phyloP scores from a whole-genome alignment of 768 basidiomycete genomes.

The Boletus reticuloceps region DNA sequence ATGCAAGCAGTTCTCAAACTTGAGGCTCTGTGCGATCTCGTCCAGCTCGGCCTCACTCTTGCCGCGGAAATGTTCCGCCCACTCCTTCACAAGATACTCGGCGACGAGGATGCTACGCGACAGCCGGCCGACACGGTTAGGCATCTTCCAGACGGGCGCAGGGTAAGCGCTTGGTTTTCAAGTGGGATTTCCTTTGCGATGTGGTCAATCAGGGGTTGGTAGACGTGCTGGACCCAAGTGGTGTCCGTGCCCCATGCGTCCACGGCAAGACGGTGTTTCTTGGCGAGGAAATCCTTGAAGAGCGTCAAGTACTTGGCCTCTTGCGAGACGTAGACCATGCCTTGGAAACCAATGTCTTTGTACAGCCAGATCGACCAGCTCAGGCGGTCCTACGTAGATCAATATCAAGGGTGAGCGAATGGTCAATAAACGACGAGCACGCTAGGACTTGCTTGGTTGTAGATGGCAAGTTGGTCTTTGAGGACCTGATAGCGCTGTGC shows the following conservation, averaged over 20 bases:
- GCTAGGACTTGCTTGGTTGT: slow-evolving; percentile 39
- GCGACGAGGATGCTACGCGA: slow-evolving; percentile 66
- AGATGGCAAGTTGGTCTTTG: slow-evolving; percentile 71
- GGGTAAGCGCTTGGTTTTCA: slow-evolving; percentile 60
- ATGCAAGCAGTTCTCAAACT: slow-evolving; percentile 65
- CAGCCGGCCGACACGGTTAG: slow-evolving; percentile 53
- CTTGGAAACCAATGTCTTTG: slow-evolving; percentile 86
- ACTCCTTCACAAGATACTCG: slow-evolving; percentile 71
- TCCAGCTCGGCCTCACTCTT: slow-evolving; percentile 63
- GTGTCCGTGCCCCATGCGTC: slow-evolving; percentile 81
- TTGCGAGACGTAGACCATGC: slow-evolving; percentile 73
- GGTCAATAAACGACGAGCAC: too few species aligned
- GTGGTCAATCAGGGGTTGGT: slow-evolving; percentile 64
- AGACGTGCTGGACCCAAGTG: slow-evolving; percentile 50
- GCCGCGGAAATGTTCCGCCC: slow-evolving; percentile 67
- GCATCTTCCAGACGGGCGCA: slow-evolving; percentile 59
- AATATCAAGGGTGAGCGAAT: too few species aligned
- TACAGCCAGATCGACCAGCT: slow-evolving; percentile 89
- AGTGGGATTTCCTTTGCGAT: slow-evolving; percentile 54
- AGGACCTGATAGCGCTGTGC: slow-evolving; percentile 60
- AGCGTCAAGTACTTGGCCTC: slow-evolving; percentile 72
- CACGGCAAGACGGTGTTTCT: slow-evolving; percentile 73
- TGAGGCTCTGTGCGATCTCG: slow-evolving; percentile 71
- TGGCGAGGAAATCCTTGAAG: slow-evolving; percentile 65
- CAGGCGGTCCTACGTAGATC: slow-evolving; percentile 47